Evolutionary conservation across 2,329 filamentous ascomycete genomes (phyloP), one percentile per base, ranked within the genome.

Genomic region (Stachybotrys echinatus): DNA sequence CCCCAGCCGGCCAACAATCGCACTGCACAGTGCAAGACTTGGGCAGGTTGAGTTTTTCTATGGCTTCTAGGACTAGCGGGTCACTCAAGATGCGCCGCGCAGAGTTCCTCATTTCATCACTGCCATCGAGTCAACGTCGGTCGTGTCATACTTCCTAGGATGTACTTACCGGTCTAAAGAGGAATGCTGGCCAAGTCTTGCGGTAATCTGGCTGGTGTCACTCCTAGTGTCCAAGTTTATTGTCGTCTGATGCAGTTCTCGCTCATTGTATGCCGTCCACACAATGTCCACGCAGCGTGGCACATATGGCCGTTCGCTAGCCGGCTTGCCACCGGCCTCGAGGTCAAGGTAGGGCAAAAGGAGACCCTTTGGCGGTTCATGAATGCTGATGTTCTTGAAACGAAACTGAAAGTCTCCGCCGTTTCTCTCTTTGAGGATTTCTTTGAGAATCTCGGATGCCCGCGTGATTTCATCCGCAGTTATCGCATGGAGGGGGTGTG

Each of bases 361-460:
- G 17, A 23, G 43, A 10, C n/a, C 20, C 17, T 23, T 46, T 46
- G 43, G 43, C 20, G 43, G 43, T 14, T 46, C 43, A 17, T 27
- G 18, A 17, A 46, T 34, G 43, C 43, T 46, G 43, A 46, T 19
- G n/a, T 46, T 46, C 43, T 46, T 46, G 43, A 46, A 46, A 17
- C 43, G 20, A 23, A 46, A 46, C 18, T 14, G 19, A 23, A 23
- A 46, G 19, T 22, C 19, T 17, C 17, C 12, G 17, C 43, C 43
- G 19, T 46, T 19, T 27, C 22, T 22, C 19, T 27, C 22, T 4
- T 23, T 12, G 43, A 46, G 43, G n/a, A 46, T 46, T 17, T 19
- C 22, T 17, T 46, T 46, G 12, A 46, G 22, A 17, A 8, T 10
- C 17, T 17, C 31, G 10, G 31, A 37, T 8, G 31, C 31, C 17